Base-by-base conservation (phyloP, 495 filamentous ascomycete species). In the Xylaria cubensis region DNA sequence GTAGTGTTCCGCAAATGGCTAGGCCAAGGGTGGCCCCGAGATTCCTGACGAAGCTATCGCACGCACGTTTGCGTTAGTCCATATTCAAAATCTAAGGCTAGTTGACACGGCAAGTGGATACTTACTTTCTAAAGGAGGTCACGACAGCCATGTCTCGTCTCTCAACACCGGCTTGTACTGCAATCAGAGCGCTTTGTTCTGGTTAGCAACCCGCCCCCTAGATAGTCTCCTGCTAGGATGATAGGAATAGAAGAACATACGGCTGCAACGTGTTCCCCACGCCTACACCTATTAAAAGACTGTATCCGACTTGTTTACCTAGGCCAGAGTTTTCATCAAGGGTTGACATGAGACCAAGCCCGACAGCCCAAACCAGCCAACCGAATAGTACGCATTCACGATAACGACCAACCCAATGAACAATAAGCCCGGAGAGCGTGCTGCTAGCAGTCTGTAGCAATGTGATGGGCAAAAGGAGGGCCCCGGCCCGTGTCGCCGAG, bases 231-330 rank as follows among this genome's bases (percentile, higher is more conserved):
- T 48, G 5, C 44, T 19, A 48, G 44, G 13, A 15, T 19, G 44
- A 48, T 48, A n/a, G 19, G 13, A n/a, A 48, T 19, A 48, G 44
- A 48, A 6, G 13, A 69, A 74, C 68, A 61, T 67, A 83, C 85
- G 86, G 86, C 69, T 88, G 86, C 50, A 88, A 74, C 1, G 86
- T 88, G 64, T 86, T 84, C 7, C 86, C 86, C 26, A 87, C 84
- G 1, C 86, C 86, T 0, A 86, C 80, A 39, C 86, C 86, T 7
- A 85, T 87, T 44, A 88, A 73, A 34, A 88, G 71, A 3, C 78
- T 81, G 73, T 88, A 88, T 61, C 86, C 86, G 62, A 88, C 84
- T 68, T 87, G 86, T 68, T 87, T 88, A 9, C 83, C 86, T 10
- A 87, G 66, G 13, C 84, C 82, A 15, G 86, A 85, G 6, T 78